Conservation (phyloP, 2,329 filamentous ascomycete genomes). For the Geosmithia morbida region DNA sequence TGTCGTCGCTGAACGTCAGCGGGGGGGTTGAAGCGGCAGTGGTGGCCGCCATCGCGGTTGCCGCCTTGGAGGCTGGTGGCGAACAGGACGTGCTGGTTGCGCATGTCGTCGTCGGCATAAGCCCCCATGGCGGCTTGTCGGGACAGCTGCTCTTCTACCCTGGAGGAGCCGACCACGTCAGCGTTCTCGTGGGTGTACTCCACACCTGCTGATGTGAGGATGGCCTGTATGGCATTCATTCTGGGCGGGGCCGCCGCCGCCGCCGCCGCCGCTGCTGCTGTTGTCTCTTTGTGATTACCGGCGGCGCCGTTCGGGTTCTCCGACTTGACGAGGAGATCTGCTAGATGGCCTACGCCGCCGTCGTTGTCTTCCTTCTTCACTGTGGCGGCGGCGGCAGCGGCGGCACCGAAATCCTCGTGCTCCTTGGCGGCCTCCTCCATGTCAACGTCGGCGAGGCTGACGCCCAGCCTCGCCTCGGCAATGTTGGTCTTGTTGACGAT, state of each 20-base stretch:
- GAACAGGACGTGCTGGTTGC: constrained; percentile 43
- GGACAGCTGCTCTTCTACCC: constrained; percentile 75
- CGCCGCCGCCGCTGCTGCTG: constrained; percentile 17
- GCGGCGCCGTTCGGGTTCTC: constrained; percentile 28
- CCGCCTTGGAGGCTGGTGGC: constrained; percentile 26
- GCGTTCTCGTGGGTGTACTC: constrained; percentile 95
- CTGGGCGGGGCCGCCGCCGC: constrained; percentile 15
- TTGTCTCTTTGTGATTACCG: no score
- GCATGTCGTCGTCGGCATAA: constrained; percentile 22
- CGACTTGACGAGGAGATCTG: not conserved
- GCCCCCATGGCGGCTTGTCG: constrained; percentile 54
- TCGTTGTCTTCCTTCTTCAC: not conserved
- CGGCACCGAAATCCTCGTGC: constrained; percentile 50
- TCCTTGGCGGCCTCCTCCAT: constrained; percentile 45
- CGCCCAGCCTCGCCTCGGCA: constrained; percentile 77
- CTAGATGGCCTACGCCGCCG: not conserved
- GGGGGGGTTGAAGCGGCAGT: constrained; percentile 53
- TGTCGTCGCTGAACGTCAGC: constrained; percentile 62
- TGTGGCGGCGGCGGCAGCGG: constrained; percentile 19
- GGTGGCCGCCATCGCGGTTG: constrained; percentile 14
- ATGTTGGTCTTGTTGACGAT: constrained; percentile 99
- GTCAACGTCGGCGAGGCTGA: constrained; percentile 66
- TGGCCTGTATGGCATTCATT: constrained; percentile 73
- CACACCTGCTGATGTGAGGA: constrained; percentile 75
- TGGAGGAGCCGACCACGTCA: constrained; percentile 85